Evolutionary conservation across 805 yeast species (phyloP).

Genomic region (Spencermartinsiella europaea): DNA sequence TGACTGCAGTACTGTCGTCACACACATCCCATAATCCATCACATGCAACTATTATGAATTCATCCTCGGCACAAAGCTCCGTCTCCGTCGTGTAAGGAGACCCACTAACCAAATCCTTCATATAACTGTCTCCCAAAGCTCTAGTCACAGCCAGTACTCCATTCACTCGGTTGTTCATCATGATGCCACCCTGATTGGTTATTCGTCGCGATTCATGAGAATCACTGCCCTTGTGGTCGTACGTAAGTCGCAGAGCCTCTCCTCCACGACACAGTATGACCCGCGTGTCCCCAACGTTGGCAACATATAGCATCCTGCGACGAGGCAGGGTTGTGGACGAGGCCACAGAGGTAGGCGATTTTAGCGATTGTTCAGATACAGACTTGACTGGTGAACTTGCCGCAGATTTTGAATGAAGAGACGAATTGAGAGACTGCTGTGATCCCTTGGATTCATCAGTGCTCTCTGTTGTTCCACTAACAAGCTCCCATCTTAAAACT

Average conservation of each 20-base stretch:
- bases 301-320: slow-evolving; percentile 76
- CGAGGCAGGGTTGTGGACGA: not conserved
- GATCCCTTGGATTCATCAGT: not conserved
- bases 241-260: slow-evolving; percentile 69
- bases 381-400: not conserved
- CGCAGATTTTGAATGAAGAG: slow-evolving; percentile 2
- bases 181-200: slow-evolving; percentile 73
- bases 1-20: slow-evolving; percentile 78
- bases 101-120: slow-evolving; percentile 84
- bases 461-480: not conserved
- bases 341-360: not conserved
- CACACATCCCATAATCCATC: slow-evolving; percentile 98
- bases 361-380: not conserved
- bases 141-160: slow-evolving; percentile 94
- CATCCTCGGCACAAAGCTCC: slow-evolving; percentile 60
- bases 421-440: not conserved
- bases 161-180: slow-evolving; percentile 86
- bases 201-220: slow-evolving; percentile 69
- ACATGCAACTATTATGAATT: slow-evolving; percentile 84
- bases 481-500: slow-evolving; percentile 75
- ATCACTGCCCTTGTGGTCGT: slow-evolving; percentile 93
- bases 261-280: slow-evolving; percentile 74
- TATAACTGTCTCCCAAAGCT: slow-evolving; percentile 87
- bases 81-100: slow-evolving; percentile 90
- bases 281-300: slow-evolving; percentile 93